Percentiles rank a stretch among this genome's conserved stretches.
Evolutionary conservation across 805 yeast species (phyloP).

Genomic region (Soucietia sequanensis): DNA sequence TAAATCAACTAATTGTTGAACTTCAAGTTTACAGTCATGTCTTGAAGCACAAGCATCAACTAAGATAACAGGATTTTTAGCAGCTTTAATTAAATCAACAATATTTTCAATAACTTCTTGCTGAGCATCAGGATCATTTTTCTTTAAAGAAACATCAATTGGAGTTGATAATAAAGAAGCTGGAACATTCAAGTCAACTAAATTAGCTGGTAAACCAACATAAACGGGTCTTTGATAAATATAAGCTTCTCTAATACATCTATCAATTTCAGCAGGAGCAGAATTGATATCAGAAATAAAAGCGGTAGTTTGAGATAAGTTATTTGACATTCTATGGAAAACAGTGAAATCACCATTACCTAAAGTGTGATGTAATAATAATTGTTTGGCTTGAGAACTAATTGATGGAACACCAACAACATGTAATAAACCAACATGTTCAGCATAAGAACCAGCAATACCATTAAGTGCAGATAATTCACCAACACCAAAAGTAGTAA

Average conservation of each 20-base stretch:
- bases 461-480: slow-evolving; percentile 83
- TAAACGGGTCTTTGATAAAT: slow-evolving; percentile 78
- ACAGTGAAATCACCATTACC: slow-evolving; percentile 82
- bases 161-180: slow-evolving; percentile 58
- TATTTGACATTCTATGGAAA: slow-evolving; percentile 74
- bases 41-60: slow-evolving; percentile 88
- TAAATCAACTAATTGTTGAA: slow-evolving; percentile 55
- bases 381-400: slow-evolving; percentile 67
- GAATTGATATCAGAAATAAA: slow-evolving; percentile 59
- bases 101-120: slow-evolving; percentile 39
- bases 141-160: slow-evolving; percentile 52
- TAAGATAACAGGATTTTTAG: slow-evolving; percentile 70
- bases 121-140: slow-evolving; percentile 37
- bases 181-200: slow-evolving; percentile 65
- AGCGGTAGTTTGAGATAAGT: slow-evolving; percentile 66
- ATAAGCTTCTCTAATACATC: slow-evolving; percentile 70
- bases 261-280: slow-evolving; percentile 73
- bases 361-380: slow-evolving; percentile 77
- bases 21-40: slow-evolving; percentile 67
- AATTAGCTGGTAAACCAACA: slow-evolving; percentile 79
- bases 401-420: slow-evolving; percentile 85
- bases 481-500: slow-evolving; percentile 91
- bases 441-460: slow-evolving; percentile 85
- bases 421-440: slow-evolving; percentile 82
- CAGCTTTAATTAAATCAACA: slow-evolving; percentile 49